Conservation (phyloP, 2,329 filamentous ascomycete species). For the Westerdykella ornata region DNA sequence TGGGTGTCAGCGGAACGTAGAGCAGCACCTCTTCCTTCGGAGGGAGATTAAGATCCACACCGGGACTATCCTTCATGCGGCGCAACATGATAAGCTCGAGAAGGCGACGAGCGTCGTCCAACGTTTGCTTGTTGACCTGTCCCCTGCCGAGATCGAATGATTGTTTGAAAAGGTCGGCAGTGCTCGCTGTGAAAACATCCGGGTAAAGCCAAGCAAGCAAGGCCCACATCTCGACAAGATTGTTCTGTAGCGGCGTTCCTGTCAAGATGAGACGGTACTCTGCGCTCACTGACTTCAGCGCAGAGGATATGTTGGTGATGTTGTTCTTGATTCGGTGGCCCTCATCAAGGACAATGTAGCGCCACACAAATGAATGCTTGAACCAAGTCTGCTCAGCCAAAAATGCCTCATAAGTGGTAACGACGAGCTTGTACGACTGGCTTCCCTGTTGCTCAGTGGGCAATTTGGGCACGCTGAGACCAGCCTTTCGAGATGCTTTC, state of each 20-base stretch:
- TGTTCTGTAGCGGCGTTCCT: conserved; percentile 54
- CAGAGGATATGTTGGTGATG: conserved; percentile 38
- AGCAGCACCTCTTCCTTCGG: conserved; percentile 53
- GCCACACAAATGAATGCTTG: conserved; percentile 92
- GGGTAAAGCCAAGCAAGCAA: conserved; percentile 53
- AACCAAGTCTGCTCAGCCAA: conserved; percentile 92
- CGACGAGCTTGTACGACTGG: conserved; percentile 51
- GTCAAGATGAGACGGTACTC: conserved; percentile 48
- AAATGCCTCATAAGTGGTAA: conserved; percentile 98
- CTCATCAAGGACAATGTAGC: conserved; percentile 99
- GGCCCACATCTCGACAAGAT: conserved; percentile 53
- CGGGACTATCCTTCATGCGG: conserved; percentile 51
- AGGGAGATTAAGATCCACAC: conserved; percentile 50
- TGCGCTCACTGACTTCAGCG: conserved; percentile 41
- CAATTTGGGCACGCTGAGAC: conserved; percentile 24
- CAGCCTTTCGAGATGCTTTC: conserved; percentile 80
- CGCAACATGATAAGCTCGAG: conserved; percentile 55
- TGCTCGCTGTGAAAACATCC: conserved; percentile 50
- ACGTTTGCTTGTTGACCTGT: conserved; percentile 47
- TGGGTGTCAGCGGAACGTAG: conserved; percentile 52
- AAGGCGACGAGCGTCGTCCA: conserved; percentile 48
- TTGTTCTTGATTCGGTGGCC: conserved; percentile 98
- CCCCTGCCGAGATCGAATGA: conserved; percentile 53
- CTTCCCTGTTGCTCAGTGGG: conserved; percentile 19
- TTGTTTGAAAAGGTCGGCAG: conserved; percentile 46